A percentile compares a stretch with the other conserved stretches of the same genome.
Conservation (phyloP, 1,284 basidiomycete genomes). For the Abortiporus biennis region DNA sequence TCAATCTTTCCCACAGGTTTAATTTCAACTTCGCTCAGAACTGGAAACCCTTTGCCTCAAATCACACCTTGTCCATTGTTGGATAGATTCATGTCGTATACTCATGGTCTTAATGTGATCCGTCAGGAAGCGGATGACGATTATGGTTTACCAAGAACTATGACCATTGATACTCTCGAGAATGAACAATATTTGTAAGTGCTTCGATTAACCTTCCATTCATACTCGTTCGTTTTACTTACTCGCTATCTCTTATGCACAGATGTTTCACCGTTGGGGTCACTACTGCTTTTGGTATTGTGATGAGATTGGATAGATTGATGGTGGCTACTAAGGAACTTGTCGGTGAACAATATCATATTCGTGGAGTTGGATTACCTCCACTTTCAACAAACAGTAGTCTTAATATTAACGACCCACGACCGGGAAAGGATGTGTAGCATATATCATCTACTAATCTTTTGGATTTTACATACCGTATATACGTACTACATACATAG, state of each 20-base stretch:
- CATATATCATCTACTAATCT: too few species aligned
- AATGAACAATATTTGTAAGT: conserved; percentile 68
- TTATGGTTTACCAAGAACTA: conserved; percentile 56
- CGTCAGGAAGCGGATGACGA: conserved; percentile 63
- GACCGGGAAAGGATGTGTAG: too few species aligned
- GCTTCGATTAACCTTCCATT: not conserved
- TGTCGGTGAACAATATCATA: conserved; percentile 78
- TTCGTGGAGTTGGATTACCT: conserved; percentile 53
- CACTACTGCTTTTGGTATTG: conserved; percentile 59
- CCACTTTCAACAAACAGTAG: too few species aligned
- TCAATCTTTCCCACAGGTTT: conserved; percentile 35
- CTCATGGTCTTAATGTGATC: conserved; percentile 58
- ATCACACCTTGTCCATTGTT: conserved; percentile 82
- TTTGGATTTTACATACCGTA: too few species aligned
- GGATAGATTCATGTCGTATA: conserved; percentile 63
- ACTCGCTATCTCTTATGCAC: not conserved
- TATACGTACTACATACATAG: too few species aligned
- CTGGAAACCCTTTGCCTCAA: conserved; percentile 75
- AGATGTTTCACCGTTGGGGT: conserved; percentile 76
- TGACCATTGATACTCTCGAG: conserved; percentile 60
- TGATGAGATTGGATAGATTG: conserved; percentile 62
- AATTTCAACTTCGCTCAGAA: conserved; percentile 69
- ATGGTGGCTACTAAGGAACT: conserved; percentile 77
- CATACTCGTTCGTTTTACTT: conserved; percentile 1
- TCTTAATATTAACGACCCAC: too few species aligned